Base-by-base conservation (phyloP, 73 alveolate genomes). In the Paraurostyla sp. region DNA sequence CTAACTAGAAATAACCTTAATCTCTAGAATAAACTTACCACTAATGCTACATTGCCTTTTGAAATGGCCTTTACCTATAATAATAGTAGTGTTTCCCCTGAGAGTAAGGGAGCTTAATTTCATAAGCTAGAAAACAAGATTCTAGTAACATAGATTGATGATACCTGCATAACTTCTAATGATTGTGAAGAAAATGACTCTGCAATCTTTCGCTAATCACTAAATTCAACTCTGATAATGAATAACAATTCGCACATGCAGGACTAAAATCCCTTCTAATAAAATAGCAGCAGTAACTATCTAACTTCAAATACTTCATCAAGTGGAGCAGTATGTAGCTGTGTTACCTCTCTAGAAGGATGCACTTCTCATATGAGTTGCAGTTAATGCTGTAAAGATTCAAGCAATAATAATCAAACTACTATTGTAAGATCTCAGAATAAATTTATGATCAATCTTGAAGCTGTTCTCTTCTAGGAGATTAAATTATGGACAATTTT, bases 71-170 rank as follows among this genome's bases (percentile, higher is more conserved):
- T 13, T 29, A 18, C 50, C 38, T n/a, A n/a, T 46, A 15, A 46
- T 15, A 15, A 46, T 15, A 46, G 13, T 15, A 46, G 73, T 13
- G 42, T 25, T 13, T 78, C 89, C 6, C 78, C 89, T 1, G 54
- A 78, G 60, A 78, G 89, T 35, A 54, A 78, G 52, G 32, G n/a
- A 4, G 89, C 76, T 9, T 25, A 50, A 51, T 78, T 78, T 54
- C 63, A 78, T 33, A 54, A 78, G 35, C 4, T 50, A 43, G 80
- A 78, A 33, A 54, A 52, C 52, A 78, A 78, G 56, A 73, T 73
- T 3, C 56, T 48, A 0, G 46, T 48, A 13, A 54, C 80, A 3
- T 52, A 48, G 29, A 73, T 48, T 45, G 65, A 73, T 43, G 71
- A 73, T 23, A 56, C n/a, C n/a, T n/a, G n/a, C n/a, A n/a, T n/a